Evolutionary conservation across 306 rosid species (phyloP).

Genomic region (Quercus suber): DNA sequence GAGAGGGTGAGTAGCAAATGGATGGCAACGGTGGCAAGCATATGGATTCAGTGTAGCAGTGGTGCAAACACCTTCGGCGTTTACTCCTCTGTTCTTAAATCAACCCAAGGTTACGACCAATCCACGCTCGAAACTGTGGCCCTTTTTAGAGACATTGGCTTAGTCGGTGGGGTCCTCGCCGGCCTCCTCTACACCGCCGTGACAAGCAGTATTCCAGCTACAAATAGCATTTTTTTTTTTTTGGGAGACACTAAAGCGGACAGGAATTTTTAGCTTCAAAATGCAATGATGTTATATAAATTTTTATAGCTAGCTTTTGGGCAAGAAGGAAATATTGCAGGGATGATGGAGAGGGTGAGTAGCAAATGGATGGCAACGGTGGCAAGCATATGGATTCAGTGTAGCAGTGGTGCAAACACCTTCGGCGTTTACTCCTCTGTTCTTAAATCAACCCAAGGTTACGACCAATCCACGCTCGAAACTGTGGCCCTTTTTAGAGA

Average conservation of each 20-base stretch:
- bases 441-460: slow-evolving; percentile 66
- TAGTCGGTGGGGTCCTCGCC: slow-evolving; percentile 69
- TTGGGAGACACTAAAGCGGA: too few species aligned
- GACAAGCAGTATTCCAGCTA: slow-evolving; percentile 7
- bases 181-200: slow-evolving; percentile 79
- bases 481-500: slow-evolving; percentile 86
- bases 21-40: too few species aligned
- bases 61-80: slow-evolving; percentile 83
- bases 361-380: not conserved
- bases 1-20: not conserved
- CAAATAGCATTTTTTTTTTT: too few species aligned
- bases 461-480: slow-evolving; percentile 84
- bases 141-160: slow-evolving; percentile 86
- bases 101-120: slow-evolving; percentile 70
- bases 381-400: slow-evolving; percentile 50
- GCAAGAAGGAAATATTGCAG: too few species aligned
- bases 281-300: too few species aligned
- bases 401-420: slow-evolving; percentile 75
- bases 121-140: slow-evolving; percentile 84
- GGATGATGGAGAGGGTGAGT: too few species aligned
- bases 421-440: slow-evolving; percentile 72
- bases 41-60: slow-evolving; percentile 68
- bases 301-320: too few species aligned
- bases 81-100: slow-evolving; percentile 68
- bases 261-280: too few species aligned